Percentiles rank a stretch among this genome's conserved stretches.
These are phyloP conservation scores for Trichoderma asperellum DNA, from an alignment of 2,329 filamentous ascomycete species.

Conservation along the genomic window DNA sequence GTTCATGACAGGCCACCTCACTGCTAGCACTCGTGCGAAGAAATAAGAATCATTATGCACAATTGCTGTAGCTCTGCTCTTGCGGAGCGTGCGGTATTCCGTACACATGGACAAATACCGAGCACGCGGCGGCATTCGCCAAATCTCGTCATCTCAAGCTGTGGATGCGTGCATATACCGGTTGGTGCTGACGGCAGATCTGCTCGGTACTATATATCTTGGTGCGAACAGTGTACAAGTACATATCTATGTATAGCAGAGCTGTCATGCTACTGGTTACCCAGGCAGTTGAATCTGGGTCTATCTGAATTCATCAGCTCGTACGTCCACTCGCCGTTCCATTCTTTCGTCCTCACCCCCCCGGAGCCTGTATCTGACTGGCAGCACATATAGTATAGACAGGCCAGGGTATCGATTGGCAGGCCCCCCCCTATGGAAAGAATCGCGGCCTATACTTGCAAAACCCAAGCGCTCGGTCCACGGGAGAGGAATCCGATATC, in stretches of 20 bases:
- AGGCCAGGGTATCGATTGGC: not conserved
- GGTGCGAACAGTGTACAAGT: not conserved
- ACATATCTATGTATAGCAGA: not conserved
- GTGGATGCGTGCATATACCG: not conserved
- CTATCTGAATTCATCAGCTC: not conserved
- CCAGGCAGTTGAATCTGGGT: not conserved
- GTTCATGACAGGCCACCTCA: not conserved
- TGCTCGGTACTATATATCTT: not conserved
- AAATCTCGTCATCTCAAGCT: not conserved
- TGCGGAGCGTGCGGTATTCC: no score
- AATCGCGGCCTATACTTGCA: not conserved
- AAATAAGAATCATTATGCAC: not conserved
- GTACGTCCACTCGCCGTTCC: not conserved
- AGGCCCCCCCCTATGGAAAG: not conserved
- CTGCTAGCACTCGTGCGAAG: not conserved
- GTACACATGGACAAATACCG: not conserved
- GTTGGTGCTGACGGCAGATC: not conserved
- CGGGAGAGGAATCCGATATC: slow-evolving; percentile 2
- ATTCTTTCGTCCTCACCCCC: not conserved
- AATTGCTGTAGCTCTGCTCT: not conserved
- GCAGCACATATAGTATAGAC: not conserved
- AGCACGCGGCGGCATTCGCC: not conserved
- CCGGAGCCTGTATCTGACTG: not conserved
- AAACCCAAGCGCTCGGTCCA: slow-evolving; percentile 6
- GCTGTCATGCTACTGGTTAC: not conserved